A percentile compares a stretch with the other conserved stretches of the same genome.
Evolutionary conservation across 768 basidiomycete genomes (phyloP).

Genomic region (Russula foetens): DNA sequence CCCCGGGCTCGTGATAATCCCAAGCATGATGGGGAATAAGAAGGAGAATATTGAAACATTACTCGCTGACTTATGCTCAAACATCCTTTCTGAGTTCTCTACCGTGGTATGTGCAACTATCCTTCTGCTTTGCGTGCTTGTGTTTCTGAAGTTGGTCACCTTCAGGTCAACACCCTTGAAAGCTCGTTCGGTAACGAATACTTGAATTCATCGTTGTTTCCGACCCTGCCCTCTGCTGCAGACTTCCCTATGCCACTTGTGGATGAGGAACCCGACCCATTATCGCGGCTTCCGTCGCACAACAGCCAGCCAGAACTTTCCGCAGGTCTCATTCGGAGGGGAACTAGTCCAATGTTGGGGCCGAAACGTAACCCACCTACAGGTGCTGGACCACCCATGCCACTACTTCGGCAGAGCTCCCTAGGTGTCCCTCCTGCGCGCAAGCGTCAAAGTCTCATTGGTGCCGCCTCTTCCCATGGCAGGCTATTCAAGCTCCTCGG

Average conservation of each 20-base stretch:
- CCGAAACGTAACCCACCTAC: conserved; percentile 50
- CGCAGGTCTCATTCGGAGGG: conserved; percentile 20
- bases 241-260: conserved; percentile 56
- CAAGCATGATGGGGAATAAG: conserved; percentile 81
- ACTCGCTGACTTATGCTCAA: conserved; percentile 82
- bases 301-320: conserved; percentile 50
- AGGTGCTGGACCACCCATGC: conserved; percentile 27
- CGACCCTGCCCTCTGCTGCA: conserved; percentile 48
- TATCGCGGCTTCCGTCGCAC: conserved; percentile 39
- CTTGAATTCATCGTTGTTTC: conserved; percentile 61
- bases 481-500: conserved; percentile 82
- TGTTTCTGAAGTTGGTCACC: background rate
- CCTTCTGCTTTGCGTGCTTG: background rate
- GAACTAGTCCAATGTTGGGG: conserved; percentile 26
- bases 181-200: conserved; percentile 81
- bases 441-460: conserved; percentile 56
- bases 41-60: conserved; percentile 82
- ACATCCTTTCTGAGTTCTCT: conserved; percentile 79
- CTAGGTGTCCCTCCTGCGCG: conserved; percentile 38
- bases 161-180: conserved; percentile 70
- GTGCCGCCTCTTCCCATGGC: conserved; percentile 72
- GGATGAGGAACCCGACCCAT: conserved; percentile 35
- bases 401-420: conserved; percentile 45
- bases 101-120: conserved; percentile 51
- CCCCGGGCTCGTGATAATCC: conserved; percentile 68